A percentile compares a stretch with the other conserved stretches of the same genome.
Evolutionary conservation across 345 rosid genomes (phyloP).

Genomic region (Erucastrum elatum): DNA sequence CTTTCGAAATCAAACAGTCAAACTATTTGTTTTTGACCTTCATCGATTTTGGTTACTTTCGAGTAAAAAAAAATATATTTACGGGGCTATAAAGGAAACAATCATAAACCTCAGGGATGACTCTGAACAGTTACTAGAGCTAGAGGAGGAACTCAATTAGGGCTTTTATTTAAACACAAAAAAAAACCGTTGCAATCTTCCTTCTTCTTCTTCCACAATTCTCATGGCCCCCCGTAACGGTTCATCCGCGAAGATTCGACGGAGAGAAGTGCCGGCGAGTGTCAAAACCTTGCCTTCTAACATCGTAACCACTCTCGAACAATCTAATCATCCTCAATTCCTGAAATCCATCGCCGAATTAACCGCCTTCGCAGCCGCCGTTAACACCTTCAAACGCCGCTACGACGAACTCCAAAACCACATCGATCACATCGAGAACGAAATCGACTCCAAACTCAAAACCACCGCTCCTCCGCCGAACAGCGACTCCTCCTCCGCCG

Average conservation of each 20-base stretch:
- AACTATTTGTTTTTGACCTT: too few relatives aligned
- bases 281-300: not conserved
- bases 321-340: constrained; percentile 32
- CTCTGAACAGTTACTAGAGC: too few relatives aligned
- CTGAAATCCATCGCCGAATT: constrained; percentile 46
- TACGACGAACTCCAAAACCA: constrained; percentile 56
- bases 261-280: not conserved
- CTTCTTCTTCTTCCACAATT: not conserved
- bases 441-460: constrained; percentile 47
- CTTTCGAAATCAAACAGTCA: too few relatives aligned
- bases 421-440: constrained; percentile 46
- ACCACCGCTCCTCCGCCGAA: constrained; percentile 5
- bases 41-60: too few relatives aligned
- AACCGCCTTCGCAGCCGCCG: constrained; percentile 41
- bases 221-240: not conserved
- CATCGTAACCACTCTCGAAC: not conserved
- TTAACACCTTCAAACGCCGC: constrained; percentile 46
- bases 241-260: constrained; percentile 6
- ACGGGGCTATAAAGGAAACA: too few relatives aligned
- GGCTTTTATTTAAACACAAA: too few relatives aligned
- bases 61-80: too few relatives aligned
- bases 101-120: too few relatives aligned
- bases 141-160: too few relatives aligned
- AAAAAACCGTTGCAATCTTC: not conserved
- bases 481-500: not conserved